Base-by-base conservation (phyloP, 1,284 basidiomycete genomes). In the Exsudoporus floridanus region DNA sequence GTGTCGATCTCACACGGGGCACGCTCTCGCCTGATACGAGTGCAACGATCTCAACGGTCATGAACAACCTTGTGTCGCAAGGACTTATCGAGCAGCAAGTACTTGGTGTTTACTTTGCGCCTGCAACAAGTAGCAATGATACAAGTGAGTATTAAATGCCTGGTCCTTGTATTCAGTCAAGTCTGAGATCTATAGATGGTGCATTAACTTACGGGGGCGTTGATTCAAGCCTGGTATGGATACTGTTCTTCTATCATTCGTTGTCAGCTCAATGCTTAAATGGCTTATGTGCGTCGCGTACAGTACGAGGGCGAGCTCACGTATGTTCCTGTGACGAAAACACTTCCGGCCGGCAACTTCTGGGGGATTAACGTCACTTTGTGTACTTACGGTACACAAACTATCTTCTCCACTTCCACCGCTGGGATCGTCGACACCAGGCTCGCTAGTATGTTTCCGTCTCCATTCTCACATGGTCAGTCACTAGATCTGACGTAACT, bases 341-440 rank as follows among this genome's bases (percentile, higher is more conserved):
- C 55, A 12, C 16, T 7, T 10, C 63, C 63, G 7, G n/a, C 65
- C 3, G 7, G 37, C 1, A 1, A 1, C 16, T 66, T 38, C 39
- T 67, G 66, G 64, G 64, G 64, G 1, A 54, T 65, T 33, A 57
- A 69, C 4, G n/a, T 69, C 8, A 62, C 60, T 4, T 28, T 5
- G 7, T 27, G 42, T 8, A 55, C 52, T 0, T 66, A 58, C 13
- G 65, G 63, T 18, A 19, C 10, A n/a, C n/a, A n/a, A 2, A 36
- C 38, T 3, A n/a, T 66, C 31, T 60, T 64, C 18, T 36, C 55
- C 1, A 27, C 21, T 12, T 55, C 66, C 19, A 55, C 53, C 9
- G 57, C 66, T 14, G 63, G 60, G 19, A 50, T 60, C 14, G 55
- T 60, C 13, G 52, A 54, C 27, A 40, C 54, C 3, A 59, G 63